A percentile compares a stretch with the other conserved stretches of the same genome.
These are phyloP conservation scores for Euptelea pleiosperma DNA, from an alignment of 164 flowering plant genomes.

Conservation along the genomic window DNA sequence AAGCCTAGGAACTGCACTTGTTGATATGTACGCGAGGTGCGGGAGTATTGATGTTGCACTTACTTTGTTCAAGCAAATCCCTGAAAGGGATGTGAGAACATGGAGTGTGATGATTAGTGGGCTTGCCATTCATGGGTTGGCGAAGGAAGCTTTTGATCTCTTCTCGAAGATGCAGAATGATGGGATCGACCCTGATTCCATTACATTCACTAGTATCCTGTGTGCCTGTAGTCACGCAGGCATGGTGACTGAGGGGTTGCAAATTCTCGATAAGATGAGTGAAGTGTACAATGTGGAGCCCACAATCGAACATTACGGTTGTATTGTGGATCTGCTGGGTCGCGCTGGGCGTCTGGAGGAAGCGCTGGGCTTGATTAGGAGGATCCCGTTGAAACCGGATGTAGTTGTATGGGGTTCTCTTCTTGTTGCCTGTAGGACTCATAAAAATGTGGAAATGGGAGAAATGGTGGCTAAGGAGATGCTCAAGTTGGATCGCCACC, in stretches of 20 bases:
- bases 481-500: conserved; percentile 25
- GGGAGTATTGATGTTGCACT: conserved; percentile 25
- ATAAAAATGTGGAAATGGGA: conserved; percentile 24
- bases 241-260: conserved; percentile 20
- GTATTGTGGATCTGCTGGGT: conserved; percentile 20
- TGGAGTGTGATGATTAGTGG: conserved; percentile 33
- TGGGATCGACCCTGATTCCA: conserved; percentile 25
- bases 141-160: conserved; percentile 20
- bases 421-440: conserved; percentile 27
- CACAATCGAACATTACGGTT: conserved; percentile 23
- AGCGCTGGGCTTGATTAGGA: conserved; percentile 13
- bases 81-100: conserved; percentile 25
- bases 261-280: conserved; percentile 15
- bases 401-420: conserved; percentile 26
- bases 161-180: conserved; percentile 17
- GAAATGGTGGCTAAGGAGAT: conserved; percentile 28
- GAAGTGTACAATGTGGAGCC: conserved; percentile 7
- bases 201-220: conserved; percentile 23
- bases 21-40: conserved; percentile 31
- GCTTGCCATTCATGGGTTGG: conserved; percentile 27
- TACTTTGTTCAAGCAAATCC: conserved; percentile 10
- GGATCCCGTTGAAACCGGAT: conserved; percentile 19
- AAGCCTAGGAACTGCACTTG: conserved; percentile 24
- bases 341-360: conserved; percentile 16
- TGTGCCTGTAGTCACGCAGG: conserved; percentile 30